Base-by-base conservation (phyloP, 192 early-diverging fungal species). In the Umbelopsis isabellina region DNA sequence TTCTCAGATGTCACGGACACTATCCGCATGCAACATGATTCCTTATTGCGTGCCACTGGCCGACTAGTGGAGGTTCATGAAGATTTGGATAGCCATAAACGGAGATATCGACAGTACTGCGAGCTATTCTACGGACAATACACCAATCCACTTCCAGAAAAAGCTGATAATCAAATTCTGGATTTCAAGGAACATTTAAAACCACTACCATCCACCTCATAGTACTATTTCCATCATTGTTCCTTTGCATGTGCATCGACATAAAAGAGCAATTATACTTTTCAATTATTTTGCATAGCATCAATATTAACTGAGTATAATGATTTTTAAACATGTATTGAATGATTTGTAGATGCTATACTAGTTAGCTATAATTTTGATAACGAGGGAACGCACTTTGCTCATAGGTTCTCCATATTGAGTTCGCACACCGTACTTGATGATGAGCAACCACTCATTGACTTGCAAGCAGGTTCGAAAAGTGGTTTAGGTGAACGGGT, bases 11-110 rank as follows among this genome's bases (percentile, higher is more conserved):
- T 61, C 18, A 61, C 55, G 16, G 55, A 61, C 16, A 61, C 55
- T 16, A 61, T 61, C 2, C 55, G 55, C 4, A 25, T 61, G 30
- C 55, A 61, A 35, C 55, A 61, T 35, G 27, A 61, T 35, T 61
- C 55, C 11, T 35, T 61, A n/a, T 30, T 61, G 13, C 25, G 13
- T 2, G 55, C 55, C 18, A 61, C 55, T 35, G 55, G 55, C 18
- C 2, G 55, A 35, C 25, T 61, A 2, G 55, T 61, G 15, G 55
- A 61, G 16, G 30, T 61, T 33, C 55, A 61, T n/a, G 55, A 61
- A 61, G 55, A 61, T 35, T n/a, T 61, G 16, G 55, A 61, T 4
- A 61, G 27, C 25, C 55, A 61, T 15, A 61, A 61, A 25, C 55
- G 25, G 16, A 27, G 55, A 13, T 61, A 61, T 30, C 27, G 33